These are phyloP conservation scores for Coccomyxa sp. DNA, from an alignment of 139 green algal genomes.

Conservation along the genomic window DNA sequence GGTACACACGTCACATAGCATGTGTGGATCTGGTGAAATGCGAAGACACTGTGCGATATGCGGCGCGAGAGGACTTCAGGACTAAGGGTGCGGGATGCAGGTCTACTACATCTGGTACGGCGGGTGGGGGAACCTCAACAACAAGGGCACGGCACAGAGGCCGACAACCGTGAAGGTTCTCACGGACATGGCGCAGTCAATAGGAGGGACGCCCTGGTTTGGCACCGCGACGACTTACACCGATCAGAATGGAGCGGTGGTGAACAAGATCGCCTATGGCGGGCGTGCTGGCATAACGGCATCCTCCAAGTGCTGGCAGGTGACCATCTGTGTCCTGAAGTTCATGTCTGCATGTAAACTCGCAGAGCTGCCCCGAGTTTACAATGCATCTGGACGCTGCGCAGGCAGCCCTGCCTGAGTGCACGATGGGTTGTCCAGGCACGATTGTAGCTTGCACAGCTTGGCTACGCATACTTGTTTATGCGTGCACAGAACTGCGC, in stretches of 20 bases:
- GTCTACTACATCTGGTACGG: conserved; percentile 1
- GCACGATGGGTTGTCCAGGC: not conserved
- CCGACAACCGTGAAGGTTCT: not conserved
- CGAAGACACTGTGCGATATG: too few species aligned
- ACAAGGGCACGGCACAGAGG: not conserved
- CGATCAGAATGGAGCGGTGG: not conserved
- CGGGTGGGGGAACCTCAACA: not conserved
- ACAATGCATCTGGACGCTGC: not conserved
- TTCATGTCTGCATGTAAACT: not conserved
- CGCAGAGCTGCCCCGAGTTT: not conserved
- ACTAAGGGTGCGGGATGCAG: too few species aligned
- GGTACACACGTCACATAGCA: too few species aligned
- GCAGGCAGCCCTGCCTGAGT: not conserved
- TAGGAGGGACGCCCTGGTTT: not conserved
- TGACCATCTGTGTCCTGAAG: not conserved
- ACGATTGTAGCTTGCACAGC: not conserved
- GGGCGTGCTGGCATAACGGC: not conserved
- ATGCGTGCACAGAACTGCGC: not conserved
- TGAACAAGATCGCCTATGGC: not conserved
- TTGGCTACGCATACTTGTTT: not conserved
- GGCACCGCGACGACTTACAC: not conserved
- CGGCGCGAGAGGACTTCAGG: too few species aligned
- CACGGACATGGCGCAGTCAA: not conserved
- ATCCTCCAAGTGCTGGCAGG: too few species aligned
- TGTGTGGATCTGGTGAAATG: too few species aligned